phyloP scores from a whole-genome alignment of 2,329 filamentous ascomycete genomes.

The Apiospora rasikravindrae region DNA sequence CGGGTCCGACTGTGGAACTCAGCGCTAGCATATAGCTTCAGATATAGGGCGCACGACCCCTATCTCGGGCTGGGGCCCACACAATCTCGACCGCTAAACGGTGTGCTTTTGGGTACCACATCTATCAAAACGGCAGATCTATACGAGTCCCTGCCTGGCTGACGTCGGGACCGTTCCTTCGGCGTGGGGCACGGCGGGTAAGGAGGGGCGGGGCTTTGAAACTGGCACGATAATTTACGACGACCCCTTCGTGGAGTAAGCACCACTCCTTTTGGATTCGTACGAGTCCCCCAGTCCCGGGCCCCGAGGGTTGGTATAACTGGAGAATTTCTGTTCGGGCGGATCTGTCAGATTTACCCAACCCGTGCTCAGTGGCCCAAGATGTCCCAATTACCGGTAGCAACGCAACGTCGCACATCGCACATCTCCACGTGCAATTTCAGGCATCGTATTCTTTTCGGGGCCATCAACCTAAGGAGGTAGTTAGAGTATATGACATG shows the following conservation, averaged over 20 bases:
- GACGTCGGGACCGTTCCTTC: constrained; percentile 3
- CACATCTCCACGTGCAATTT: background rate
- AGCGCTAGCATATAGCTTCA: background rate
- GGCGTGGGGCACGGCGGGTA: constrained; percentile 1
- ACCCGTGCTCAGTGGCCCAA: background rate
- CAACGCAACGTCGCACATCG: background rate
- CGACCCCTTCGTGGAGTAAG: background rate
- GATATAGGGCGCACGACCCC: background rate
- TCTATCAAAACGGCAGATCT: background rate
- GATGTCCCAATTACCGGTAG: constrained; percentile 7
- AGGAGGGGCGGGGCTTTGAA: constrained; percentile 6
- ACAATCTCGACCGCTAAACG: background rate
- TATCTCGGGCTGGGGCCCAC: background rate
- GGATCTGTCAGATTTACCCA: background rate
- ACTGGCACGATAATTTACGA: background rate
- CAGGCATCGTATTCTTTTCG: background rate
- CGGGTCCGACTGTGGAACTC: background rate
- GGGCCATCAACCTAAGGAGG: background rate
- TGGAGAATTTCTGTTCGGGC: background rate
- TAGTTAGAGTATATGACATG: background rate
- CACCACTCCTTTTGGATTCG: background rate
- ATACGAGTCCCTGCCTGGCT: background rate
- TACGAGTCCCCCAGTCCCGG: background rate
- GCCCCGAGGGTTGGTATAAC: background rate
- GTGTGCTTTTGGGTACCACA: background rate